Conservation (phyloP, 2,329 filamentous ascomycete species). For the Sporothrix luriei region DNA sequence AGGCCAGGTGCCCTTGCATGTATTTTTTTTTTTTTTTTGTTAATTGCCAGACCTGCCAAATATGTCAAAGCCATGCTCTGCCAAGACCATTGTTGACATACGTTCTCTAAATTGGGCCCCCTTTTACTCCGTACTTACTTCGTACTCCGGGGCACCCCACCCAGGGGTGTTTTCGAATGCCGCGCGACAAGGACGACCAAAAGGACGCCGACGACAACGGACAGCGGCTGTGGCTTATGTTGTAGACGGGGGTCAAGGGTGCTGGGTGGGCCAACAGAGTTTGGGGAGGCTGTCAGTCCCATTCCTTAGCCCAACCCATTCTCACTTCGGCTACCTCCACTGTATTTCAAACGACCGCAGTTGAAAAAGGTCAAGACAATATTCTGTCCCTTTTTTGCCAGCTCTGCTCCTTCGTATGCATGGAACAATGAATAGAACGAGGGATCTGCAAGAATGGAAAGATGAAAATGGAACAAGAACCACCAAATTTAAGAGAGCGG, state of each 20-base stretch:
- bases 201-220: background rate
- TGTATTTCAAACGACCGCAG: background rate
- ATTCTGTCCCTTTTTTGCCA: background rate
- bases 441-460: slow-evolving; percentile 7
- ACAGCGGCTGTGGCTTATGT: background rate
- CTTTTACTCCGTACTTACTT: background rate
- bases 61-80: background rate
- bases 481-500: background rate
- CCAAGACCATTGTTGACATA: background rate
- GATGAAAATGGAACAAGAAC: background rate
- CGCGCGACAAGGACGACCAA: slow-evolving; percentile 21
- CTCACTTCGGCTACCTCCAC: background rate
- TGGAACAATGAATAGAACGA: slow-evolving; percentile 21
- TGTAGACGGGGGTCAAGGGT: slow-evolving; percentile 23
- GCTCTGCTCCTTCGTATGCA: slow-evolving; percentile 13
- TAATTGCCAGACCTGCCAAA: background rate
- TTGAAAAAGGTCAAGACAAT: background rate
- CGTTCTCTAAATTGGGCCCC: background rate
- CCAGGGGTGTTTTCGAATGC: slow-evolving; percentile 7
- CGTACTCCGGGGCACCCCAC: background rate
- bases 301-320: slow-evolving; percentile 2
- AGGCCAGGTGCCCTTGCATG: slow-evolving; percentile 17
- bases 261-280: background rate
- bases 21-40: background rate
- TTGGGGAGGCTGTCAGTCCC: background rate